A percentile compares a stretch with the other conserved stretches of the same genome.
phyloP scores from a whole-genome alignment of 441 rosid species.

The Flueggea neowawraea region DNA sequence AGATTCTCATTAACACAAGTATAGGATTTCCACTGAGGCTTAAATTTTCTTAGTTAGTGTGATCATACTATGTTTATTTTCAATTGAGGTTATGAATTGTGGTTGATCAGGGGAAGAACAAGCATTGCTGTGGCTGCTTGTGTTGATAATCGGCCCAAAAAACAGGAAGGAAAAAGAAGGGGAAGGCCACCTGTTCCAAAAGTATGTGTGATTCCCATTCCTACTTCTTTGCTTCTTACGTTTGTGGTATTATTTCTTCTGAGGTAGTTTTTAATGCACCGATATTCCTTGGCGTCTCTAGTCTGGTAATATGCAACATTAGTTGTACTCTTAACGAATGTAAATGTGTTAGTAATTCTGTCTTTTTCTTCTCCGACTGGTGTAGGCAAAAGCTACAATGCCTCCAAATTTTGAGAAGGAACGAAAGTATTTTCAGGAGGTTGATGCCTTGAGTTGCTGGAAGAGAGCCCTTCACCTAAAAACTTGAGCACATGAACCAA shows the following conservation, averaged over 20 bases:
- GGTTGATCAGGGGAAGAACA: conserved; percentile 61
- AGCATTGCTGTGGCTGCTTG: conserved; percentile 73
- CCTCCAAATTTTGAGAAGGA: conserved; percentile 67
- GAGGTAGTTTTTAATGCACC: too few species aligned
- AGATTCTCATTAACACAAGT: too few species aligned
- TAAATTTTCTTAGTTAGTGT: neutral
- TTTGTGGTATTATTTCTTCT: neutral
- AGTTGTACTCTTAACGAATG: too few species aligned
- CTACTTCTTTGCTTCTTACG: neutral
- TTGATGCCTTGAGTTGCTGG: conserved; percentile 92
- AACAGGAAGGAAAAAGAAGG: conserved; percentile 52
- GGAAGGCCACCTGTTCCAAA: conserved; percentile 71
- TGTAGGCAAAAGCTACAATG: conserved; percentile 47
- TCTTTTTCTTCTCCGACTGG: conserved; percentile 7
- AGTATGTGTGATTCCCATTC: conserved; percentile 29
- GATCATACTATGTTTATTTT: too few species aligned
- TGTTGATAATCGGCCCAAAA: conserved; percentile 39
- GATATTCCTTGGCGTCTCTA: too few species aligned
- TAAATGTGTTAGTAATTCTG: neutral
- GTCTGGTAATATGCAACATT: too few species aligned
- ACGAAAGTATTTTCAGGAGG: conserved; percentile 69
- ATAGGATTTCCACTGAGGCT: neutral
- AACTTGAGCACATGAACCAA: conserved; percentile 55
- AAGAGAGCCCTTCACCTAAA: conserved; percentile 98
- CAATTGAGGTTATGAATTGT: too few species aligned